Evolutionary conservation across 164 flowering plant species (phyloP), one percentile per base, ranked within the genome.

Genomic region (Tinospora cordifolia): DNA sequence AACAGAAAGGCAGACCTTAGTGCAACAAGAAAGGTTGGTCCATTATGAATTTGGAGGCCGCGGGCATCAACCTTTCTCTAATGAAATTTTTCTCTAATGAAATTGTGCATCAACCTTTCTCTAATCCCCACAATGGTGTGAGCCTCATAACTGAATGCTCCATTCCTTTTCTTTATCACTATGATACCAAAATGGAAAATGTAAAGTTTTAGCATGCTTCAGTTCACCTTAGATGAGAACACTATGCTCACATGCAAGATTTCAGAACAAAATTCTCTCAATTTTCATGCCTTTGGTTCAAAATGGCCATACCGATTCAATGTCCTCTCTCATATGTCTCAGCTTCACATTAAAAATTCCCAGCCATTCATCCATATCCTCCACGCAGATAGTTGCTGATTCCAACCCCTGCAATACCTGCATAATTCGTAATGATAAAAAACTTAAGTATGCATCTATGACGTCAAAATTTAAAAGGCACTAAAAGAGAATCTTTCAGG

Each of bases 341-440:
- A 95, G 91, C 84, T 95, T 95, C 65, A 92, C 83, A 79, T 95
- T 95, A 79, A 95, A 95, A 76, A 95, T 92, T 54, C 96, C 87
- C 58, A 95, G 83, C 99, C 99, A 95, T 81, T 92, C 98, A 81
- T 95, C 97, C 99, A 95, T 91, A 79, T 95, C 99, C 44, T 95
- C 99, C 66, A 92, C 99, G 84, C 92, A 87, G 76, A 79, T 81
- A 49, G 87, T 75, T 54, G 99, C 99, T 70, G 90, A 80, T 80
- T 92, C 98, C 66, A 95, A 88, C 67, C 98, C 99, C 77, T 86
- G 91, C 79, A 91, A 65, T 27, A 95, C 94, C 99, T 95, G 85
- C 76, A 81, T 70, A 62, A 46, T 26, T 63, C 60, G 64, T 47
- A 60, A 63, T 58, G 39, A 54, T 69, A 75, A 66, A 21, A 22